These are phyloP conservation scores for Trichoderma gamsii DNA, from an alignment of 495 filamentous ascomycete genomes.

Conservation along the genomic window DNA sequence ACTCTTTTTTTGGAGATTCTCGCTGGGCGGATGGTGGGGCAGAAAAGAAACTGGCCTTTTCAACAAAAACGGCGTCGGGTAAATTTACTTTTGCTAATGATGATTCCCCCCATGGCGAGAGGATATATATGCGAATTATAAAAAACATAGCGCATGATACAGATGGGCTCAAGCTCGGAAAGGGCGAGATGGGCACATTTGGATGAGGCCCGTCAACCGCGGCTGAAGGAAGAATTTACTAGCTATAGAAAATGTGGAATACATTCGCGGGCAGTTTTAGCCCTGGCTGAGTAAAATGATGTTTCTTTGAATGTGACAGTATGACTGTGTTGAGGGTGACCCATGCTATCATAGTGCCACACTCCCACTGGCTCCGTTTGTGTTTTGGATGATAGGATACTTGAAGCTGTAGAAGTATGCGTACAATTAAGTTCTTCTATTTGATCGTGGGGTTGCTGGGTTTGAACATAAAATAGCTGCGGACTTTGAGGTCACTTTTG, in stretches of 20 bases:
- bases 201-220: slow-evolving; percentile 14
- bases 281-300: background rate
- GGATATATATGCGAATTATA: background rate
- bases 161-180: background rate
- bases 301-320: background rate
- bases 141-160: background rate
- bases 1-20: slow-evolving; percentile 1
- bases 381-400: no score
- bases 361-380: background rate
- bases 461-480: no score
- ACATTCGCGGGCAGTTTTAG: background rate
- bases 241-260: background rate
- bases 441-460: no score
- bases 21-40: slow-evolving; percentile 2
- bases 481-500: no score
- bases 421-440: no score
- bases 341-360: background rate
- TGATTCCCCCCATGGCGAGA: slow-evolving; percentile 16
- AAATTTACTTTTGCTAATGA: slow-evolving; percentile 9
- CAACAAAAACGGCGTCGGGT: slow-evolving; percentile 17
- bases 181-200: background rate
- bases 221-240: background rate
- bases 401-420: background rate
- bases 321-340: no score
- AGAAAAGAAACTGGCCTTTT: slow-evolving; percentile 14